A percentile compares a stretch with the other conserved stretches of the same genome.
Evolutionary conservation across 208 protist genomes (phyloP).

Genomic region (Acanthamoeba castellanii): DNA sequence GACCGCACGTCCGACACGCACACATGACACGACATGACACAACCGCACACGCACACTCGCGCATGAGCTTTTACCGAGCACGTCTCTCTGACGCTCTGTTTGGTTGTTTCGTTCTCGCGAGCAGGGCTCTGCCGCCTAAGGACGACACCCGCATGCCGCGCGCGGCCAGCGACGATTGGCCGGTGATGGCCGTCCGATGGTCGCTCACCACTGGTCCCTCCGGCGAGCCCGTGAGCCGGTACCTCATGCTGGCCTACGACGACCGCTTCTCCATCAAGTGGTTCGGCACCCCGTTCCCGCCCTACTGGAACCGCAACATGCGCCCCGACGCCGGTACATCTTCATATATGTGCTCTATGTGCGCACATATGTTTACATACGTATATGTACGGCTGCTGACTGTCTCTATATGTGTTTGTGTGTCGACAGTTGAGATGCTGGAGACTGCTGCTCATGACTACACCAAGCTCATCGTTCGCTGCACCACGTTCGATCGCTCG

Average conservation of each 20-base stretch:
- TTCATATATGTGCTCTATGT: background rate
- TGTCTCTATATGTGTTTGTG: background rate
- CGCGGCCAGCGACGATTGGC: constrained; percentile 63
- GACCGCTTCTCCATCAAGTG: constrained; percentile 69
- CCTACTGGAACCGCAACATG: constrained; percentile 71
- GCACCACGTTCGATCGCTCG: background rate
- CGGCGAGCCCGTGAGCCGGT: background rate
- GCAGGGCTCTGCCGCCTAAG: background rate
- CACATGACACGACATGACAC: background rate
- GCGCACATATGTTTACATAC: background rate
- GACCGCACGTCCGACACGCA: background rate
- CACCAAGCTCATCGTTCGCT: background rate
- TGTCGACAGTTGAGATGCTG: background rate
- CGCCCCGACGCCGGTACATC: constrained; percentile 15
- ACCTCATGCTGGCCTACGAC: constrained; percentile 73
- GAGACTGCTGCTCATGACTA: background rate
- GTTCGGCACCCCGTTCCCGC: constrained; percentile 75
- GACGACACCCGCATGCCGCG: constrained; percentile 72
- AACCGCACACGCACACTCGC: background rate
- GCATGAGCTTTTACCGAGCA: background rate
- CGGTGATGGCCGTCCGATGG: constrained; percentile 44
- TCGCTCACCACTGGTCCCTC: background rate
- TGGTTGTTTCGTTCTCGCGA: background rate
- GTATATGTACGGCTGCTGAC: background rate
- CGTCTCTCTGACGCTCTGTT: no score